Percentiles rank a stretch among this genome's conserved stretches.
Evolutionary conservation across 306 rosid genomes (phyloP).

Genomic region (Pterocarpus macrocarpus): DNA sequence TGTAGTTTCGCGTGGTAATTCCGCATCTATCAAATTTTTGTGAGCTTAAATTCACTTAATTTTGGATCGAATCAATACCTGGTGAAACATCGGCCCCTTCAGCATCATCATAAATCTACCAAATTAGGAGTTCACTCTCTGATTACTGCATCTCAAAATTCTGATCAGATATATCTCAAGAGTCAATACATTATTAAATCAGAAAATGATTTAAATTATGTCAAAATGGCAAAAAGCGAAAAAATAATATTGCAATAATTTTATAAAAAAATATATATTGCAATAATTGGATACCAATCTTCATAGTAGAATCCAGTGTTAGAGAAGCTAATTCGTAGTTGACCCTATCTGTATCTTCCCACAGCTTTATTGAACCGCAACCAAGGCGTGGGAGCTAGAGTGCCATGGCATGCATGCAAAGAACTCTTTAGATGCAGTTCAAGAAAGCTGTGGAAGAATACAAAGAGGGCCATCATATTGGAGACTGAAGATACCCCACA

Average conservation of each 20-base stretch:
- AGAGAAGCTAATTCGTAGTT: slow-evolving; percentile 46
- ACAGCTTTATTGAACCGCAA: slow-evolving; percentile 99
- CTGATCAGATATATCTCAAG: slow-evolving; percentile 27
- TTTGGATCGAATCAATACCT: slow-evolving; percentile 41
- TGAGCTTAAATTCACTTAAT: slow-evolving; percentile 6
- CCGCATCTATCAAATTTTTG: slow-evolving; percentile 16
- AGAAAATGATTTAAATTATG: slow-evolving; percentile 11
- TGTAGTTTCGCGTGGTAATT: not conserved
- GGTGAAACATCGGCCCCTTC: slow-evolving; percentile 6
- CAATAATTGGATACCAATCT: slow-evolving; percentile 12
- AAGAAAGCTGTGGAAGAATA: slow-evolving; percentile 99
- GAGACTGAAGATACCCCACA: slow-evolving; percentile 37
- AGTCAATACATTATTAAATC: slow-evolving; percentile 8
- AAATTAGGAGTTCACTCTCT: slow-evolving; percentile 3
- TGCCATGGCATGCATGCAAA: slow-evolving; percentile 59
- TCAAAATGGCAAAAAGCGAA: not conserved
- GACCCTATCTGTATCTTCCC: slow-evolving; percentile 97
- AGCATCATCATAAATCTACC: slow-evolving; percentile 26
- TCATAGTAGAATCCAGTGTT: slow-evolving; percentile 24
- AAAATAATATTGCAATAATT: not conserved
- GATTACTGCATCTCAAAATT: slow-evolving; percentile 42
- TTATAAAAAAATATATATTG: not conserved
- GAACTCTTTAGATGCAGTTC: slow-evolving; percentile 87
- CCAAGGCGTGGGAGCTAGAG: slow-evolving; percentile 38
- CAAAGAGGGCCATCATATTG: slow-evolving; percentile 73